phyloP scores from a whole-genome alignment of 1,284 basidiomycete species.

The Ustilago xerochloae region DNA sequence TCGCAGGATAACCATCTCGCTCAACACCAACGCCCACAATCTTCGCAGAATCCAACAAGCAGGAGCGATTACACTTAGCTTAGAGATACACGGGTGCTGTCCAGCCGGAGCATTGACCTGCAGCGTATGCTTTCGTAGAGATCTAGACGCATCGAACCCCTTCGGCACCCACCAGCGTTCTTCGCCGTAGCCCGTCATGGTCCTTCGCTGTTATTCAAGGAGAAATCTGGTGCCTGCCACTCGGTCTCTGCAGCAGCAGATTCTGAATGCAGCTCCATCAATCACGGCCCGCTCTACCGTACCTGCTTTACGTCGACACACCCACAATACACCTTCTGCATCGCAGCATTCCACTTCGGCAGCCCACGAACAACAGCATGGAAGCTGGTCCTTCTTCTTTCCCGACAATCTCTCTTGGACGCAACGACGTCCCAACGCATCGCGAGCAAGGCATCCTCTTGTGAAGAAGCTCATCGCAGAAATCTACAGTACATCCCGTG shows the following conservation, averaged over 20 bases:
- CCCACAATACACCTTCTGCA: neutral
- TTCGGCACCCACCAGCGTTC: neutral
- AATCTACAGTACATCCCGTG: slow-evolving; percentile 45
- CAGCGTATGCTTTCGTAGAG: neutral
- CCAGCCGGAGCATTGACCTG: neutral
- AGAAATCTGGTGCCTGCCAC: slow-evolving; percentile 33
- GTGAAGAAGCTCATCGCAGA: slow-evolving; percentile 47
- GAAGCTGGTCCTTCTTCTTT: slow-evolving; percentile 49
- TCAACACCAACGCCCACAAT: neutral
- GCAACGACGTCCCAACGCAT: neutral
- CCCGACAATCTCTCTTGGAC: slow-evolving; percentile 32
- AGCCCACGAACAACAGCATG: slow-evolving; percentile 10
- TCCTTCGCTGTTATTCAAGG: slow-evolving; percentile 42
- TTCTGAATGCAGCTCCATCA: neutral
- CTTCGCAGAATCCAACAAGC: neutral
- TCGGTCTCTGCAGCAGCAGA: slow-evolving; percentile 9
- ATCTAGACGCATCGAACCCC: neutral
- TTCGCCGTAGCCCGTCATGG: slow-evolving; percentile 16
- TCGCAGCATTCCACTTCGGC: neutral
- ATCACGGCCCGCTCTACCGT: neutral
- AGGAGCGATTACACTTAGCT: neutral
- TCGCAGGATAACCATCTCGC: neutral
- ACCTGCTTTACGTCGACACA: neutral
- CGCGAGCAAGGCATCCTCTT: slow-evolving; percentile 43
- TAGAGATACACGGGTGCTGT: neutral